phyloP scores from a whole-genome alignment of 768 basidiomycete species.

The Leccinum rimulosum region DNA sequence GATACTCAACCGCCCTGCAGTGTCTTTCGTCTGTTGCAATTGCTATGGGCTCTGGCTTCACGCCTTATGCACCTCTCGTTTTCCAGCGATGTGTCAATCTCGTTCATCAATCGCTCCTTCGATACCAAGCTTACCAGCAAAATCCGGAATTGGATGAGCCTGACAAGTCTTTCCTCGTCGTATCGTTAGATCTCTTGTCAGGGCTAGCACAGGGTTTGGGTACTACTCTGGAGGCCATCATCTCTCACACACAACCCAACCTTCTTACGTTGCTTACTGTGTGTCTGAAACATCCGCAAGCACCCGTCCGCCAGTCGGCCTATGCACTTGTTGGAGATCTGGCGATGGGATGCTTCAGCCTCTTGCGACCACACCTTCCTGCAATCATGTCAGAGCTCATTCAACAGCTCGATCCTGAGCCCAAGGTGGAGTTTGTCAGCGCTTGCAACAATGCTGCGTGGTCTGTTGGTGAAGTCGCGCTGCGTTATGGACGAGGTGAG shows the following conservation, averaged over 20 bases:
- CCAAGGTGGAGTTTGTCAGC: conserved; percentile 90
- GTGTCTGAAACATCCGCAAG: conserved; percentile 94
- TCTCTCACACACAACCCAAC: conserved; percentile 68
- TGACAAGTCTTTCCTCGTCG: conserved; percentile 95
- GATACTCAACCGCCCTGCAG: conserved; percentile 39
- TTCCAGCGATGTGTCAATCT: conserved; percentile 89
- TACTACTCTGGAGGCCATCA: conserved; percentile 68
- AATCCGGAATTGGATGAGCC: conserved; percentile 92
- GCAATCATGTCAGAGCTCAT: conserved; percentile 90
- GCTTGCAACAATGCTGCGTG: conserved; percentile 99
- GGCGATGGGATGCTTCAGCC: conserved; percentile 90
- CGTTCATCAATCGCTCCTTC: conserved; percentile 76
- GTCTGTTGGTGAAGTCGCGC: conserved; percentile 98
- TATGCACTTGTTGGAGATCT: conserved; percentile 98
- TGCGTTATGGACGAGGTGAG: conserved; percentile 81
- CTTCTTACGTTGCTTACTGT: conserved; percentile 79
- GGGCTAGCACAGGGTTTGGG: conserved; percentile 95
- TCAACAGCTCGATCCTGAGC: conserved; percentile 87
- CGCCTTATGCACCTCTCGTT: conserved; percentile 84
- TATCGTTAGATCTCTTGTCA: conserved; percentile 94
- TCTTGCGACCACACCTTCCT: conserved; percentile 83
- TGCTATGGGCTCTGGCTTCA: conserved; percentile 87
- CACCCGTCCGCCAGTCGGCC: conserved; percentile 92
- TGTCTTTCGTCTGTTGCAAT: conserved; percentile 98
- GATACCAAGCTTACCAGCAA: conserved; percentile 85